phyloP scores from a whole-genome alignment of 2,329 filamentous ascomycete genomes.

The Amauroascus verrucosus region DNA sequence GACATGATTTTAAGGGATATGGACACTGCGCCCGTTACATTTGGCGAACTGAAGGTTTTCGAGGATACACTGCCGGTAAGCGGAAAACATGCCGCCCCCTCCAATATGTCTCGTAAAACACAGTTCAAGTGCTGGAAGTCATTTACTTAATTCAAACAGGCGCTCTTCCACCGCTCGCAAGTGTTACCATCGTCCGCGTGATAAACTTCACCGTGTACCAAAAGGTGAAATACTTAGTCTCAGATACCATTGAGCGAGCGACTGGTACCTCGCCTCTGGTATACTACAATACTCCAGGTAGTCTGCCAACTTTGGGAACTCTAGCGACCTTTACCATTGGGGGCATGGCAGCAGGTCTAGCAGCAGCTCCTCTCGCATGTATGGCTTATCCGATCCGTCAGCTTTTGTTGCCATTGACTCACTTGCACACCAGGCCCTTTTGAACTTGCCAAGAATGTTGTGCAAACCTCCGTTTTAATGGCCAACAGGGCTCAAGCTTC shows the following conservation, averaged over 20 bases:
- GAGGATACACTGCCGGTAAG: conserved; percentile 40
- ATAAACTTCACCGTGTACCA: conserved; percentile 40
- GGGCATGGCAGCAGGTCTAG: conserved; percentile 35
- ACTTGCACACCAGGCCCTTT: conserved; percentile 32
- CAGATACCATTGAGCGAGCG: conserved; percentile 29
- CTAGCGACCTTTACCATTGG: conserved; percentile 35
- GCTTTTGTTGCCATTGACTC: neutral
- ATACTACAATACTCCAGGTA: conserved; percentile 34
- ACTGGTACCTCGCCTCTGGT: conserved; percentile 35
- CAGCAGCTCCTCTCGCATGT: conserved; percentile 38
- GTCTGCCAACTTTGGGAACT: conserved; percentile 33
- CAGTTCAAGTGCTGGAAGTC: neutral
- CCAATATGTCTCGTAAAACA: conserved; percentile 1
- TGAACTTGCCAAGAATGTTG: conserved; percentile 41
- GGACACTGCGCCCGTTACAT: conserved; percentile 36
- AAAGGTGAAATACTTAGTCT: conserved; percentile 33
- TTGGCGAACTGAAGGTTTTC: conserved; percentile 39
- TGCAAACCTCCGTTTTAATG: conserved; percentile 40
- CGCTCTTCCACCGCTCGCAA: conserved; percentile 36
- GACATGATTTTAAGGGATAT: conserved; percentile 38
- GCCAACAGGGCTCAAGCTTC: conserved; percentile 33
- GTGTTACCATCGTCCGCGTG: conserved; percentile 37
- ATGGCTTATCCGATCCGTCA: conserved; percentile 17
- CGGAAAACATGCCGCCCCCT: neutral
- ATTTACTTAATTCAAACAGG: conserved; percentile 22